phyloP scores from a whole-genome alignment of 78 protist genomes.

The Dictyostelium purpureum region DNA sequence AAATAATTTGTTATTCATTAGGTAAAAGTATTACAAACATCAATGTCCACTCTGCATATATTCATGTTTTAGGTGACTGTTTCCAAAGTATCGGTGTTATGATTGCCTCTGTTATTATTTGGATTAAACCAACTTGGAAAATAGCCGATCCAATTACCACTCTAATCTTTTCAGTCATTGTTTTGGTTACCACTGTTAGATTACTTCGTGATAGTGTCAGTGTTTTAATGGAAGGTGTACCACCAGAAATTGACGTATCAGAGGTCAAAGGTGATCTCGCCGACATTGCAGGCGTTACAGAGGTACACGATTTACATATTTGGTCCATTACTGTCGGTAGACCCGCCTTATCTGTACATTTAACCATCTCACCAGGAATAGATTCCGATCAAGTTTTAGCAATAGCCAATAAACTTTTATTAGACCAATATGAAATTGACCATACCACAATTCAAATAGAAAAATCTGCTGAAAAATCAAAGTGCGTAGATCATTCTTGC shows the following conservation, averaged over 20 bases:
- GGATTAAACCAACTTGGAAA: conserved; percentile 80
- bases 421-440: conserved; percentile 37
- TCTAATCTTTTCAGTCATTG: conserved; percentile 83
- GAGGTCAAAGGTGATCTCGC: conserved; percentile 28
- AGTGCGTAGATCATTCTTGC: conserved; percentile 8
- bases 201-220: conserved; percentile 48
- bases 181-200: conserved; percentile 67
- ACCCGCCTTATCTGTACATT: conserved; percentile 77
- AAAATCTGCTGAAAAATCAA: not conserved
- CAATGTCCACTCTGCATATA: conserved; percentile 84
- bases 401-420: conserved; percentile 39
- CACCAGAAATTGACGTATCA: conserved; percentile 22
- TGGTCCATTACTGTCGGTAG: conserved; percentile 86
- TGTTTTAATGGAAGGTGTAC: conserved; percentile 85
- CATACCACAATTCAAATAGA: conserved; percentile 91
- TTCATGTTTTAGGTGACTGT: conserved; percentile 91
- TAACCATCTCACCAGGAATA: conserved; percentile 13
- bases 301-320: conserved; percentile 91
- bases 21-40: conserved; percentile 21
- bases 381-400: conserved; percentile 31
- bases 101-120: conserved; percentile 82
- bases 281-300: conserved; percentile 53
- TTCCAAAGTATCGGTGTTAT: conserved; percentile 89
- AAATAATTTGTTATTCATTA: too few relatives aligned
- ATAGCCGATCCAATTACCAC: conserved; percentile 90